Percentiles rank a stretch among this genome's conserved stretches.
These are phyloP conservation scores for Phaffia rhodozyma DNA, from an alignment of 1,284 basidiomycete genomes.

Conservation along the genomic window DNA sequence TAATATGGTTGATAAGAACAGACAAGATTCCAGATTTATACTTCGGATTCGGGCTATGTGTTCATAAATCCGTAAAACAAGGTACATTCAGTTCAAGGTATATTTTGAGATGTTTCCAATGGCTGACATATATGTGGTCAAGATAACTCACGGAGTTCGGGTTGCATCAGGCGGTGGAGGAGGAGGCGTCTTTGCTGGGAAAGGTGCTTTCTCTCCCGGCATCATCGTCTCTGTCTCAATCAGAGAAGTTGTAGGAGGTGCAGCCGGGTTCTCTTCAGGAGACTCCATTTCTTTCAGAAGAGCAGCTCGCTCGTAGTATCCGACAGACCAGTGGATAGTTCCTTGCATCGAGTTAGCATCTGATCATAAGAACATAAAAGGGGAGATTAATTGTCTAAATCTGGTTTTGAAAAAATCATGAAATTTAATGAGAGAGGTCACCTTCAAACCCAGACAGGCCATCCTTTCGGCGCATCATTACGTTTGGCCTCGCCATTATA, in stretches of 20 bases:
- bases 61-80: too few species aligned
- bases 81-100: too few species aligned
- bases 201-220: conserved; percentile 33
- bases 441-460: conserved; percentile 50
- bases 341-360: conserved; percentile 15
- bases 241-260: conserved; percentile 23
- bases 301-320: conserved; percentile 51
- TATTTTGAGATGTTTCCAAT: too few species aligned
- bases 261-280: neutral
- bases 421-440: neutral
- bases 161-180: conserved; percentile 42
- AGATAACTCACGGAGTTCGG: conserved; percentile 37
- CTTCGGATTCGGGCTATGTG: conserved; percentile 40
- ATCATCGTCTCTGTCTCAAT: too few species aligned
- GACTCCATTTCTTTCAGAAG: conserved; percentile 40
- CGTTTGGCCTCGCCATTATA: conserved; percentile 44
- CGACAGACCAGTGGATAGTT: conserved; percentile 43
- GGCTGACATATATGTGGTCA: too few species aligned
- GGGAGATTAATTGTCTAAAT: neutral
- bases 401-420: neutral
- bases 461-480: conserved; percentile 46
- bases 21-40: conserved; percentile 42
- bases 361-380: neutral
- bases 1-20: conserved; percentile 35
- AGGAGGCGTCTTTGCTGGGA: conserved; percentile 37